Percentiles rank a stretch among this genome's conserved stretches.
phyloP scores from a whole-genome alignment of 225 moss, liverwort and hornwort genomes.

The Antitrichia curtipendula region DNA sequence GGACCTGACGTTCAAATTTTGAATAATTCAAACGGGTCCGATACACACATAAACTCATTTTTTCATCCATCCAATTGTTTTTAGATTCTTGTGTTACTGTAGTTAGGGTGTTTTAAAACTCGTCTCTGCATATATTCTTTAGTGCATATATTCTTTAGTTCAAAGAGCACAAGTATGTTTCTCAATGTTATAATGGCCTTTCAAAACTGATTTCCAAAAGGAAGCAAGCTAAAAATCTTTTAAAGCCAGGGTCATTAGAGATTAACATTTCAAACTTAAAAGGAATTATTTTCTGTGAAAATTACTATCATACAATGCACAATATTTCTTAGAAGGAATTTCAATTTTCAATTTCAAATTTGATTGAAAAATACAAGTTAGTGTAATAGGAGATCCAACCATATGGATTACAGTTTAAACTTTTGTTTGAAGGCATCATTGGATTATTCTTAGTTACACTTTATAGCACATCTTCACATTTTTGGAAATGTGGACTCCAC shows the following conservation, averaged over 20 bases:
- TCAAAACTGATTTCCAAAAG: neutral
- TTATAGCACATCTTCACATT: too few relatives aligned
- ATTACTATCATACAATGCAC: neutral
- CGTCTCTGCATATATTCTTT: too few relatives aligned
- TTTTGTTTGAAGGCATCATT: neutral
- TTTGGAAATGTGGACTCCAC: neutral
- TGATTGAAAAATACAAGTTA: neutral
- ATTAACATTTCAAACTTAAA: neutral
- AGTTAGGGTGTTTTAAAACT: neutral
- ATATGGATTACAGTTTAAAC: neutral
- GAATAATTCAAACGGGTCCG: neutral
- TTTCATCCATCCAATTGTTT: neutral
- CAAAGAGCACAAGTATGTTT: neutral
- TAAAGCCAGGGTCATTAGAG: neutral
- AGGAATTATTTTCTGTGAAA: neutral
- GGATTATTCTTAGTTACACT: neutral
- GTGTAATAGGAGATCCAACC: neutral
- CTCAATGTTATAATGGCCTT: neutral
- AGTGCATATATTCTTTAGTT: neutral
- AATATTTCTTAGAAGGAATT: neutral
- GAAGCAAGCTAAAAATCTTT: neutral
- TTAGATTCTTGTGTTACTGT: neutral
- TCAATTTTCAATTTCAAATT: neutral
- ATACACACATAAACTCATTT: neutral
- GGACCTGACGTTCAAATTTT: neutral